A percentile compares a stretch with the other conserved stretches of the same genome.
Conservation (phyloP, 768 basidiomycete genomes). For the Leucogyrophana mollusca region DNA sequence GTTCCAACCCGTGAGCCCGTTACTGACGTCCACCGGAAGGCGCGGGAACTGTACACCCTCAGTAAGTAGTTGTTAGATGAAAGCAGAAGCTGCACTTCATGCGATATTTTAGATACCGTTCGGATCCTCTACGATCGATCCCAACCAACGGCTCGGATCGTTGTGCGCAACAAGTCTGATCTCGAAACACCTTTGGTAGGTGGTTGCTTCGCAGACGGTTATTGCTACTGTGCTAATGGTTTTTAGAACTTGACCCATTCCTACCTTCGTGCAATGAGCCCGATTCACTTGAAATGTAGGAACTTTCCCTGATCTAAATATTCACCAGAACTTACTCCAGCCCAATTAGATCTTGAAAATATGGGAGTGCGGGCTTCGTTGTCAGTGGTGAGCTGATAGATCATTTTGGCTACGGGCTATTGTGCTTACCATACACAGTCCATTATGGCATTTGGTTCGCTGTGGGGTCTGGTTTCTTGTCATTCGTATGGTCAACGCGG, state of each 20-base stretch:
- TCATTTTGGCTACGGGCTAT: too few relatives aligned
- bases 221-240: not conserved
- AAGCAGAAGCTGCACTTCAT: not conserved
- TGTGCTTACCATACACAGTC: too few relatives aligned
- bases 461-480: conserved; percentile 81
- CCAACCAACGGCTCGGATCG: conserved; percentile 70
- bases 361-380: conserved; percentile 85
- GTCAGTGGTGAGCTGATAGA: conserved; percentile 80
- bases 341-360: conserved; percentile 59
- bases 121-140: conserved; percentile 73
- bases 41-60: conserved; percentile 64
- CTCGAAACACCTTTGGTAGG: conserved; percentile 63
- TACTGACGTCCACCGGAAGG: conserved; percentile 36
- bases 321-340: not conserved
- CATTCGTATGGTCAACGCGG: conserved; percentile 75
- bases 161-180: conserved; percentile 61
- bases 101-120: conserved; percentile 56
- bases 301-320: too few relatives aligned
- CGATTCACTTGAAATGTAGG: conserved; percentile 78
- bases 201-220: conserved; percentile 5
- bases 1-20: not conserved
- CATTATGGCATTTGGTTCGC: conserved; percentile 72
- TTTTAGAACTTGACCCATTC: conserved; percentile 79
- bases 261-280: conserved; percentile 84
- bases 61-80: conserved; percentile 39